These are phyloP conservation scores for Zymoseptoria ardabiliae DNA, from an alignment of 2,329 filamentous ascomycete genomes.

Conservation along the genomic window DNA sequence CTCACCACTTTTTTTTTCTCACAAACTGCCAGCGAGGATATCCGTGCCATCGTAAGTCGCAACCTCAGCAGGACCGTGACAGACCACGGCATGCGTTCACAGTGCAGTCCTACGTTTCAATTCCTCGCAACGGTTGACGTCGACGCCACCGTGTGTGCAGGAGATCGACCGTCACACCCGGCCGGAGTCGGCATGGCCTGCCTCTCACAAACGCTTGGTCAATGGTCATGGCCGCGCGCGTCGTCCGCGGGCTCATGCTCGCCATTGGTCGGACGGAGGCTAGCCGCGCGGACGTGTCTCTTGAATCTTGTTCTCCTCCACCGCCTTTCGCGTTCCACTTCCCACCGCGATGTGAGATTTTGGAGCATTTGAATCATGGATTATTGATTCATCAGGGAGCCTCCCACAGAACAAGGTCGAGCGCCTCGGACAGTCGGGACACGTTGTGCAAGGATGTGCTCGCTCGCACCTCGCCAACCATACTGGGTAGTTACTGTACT, in stretches of 20 bases:
- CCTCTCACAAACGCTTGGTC: not conserved
- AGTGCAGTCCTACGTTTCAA: not conserved
- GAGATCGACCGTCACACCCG: not conserved
- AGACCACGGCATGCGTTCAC: not conserved
- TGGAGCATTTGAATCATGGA: not conserved
- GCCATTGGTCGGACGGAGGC: not conserved
- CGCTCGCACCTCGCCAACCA: not conserved
- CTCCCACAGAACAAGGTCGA: not conserved
- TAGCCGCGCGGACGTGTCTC: not conserved
- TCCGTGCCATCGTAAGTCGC: not conserved
- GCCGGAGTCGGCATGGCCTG: no score
- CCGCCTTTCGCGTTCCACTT: not conserved
- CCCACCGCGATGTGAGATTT: not conserved
- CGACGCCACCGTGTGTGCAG: no score
- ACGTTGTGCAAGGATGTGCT: not conserved
- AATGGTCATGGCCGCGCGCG: not conserved
- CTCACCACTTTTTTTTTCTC: not conserved
- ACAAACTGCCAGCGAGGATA: not conserved
- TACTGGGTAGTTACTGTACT: no score
- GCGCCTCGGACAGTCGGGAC: not conserved
- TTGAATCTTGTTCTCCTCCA: not conserved
- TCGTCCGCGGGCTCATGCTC: not conserved
- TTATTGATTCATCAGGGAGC: not conserved
- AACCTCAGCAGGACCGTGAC: not conserved
- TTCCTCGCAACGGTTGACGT: not conserved